phyloP scores from a whole-genome alignment of 2,329 filamentous ascomycete species.

The Aspergillus ruber region DNA sequence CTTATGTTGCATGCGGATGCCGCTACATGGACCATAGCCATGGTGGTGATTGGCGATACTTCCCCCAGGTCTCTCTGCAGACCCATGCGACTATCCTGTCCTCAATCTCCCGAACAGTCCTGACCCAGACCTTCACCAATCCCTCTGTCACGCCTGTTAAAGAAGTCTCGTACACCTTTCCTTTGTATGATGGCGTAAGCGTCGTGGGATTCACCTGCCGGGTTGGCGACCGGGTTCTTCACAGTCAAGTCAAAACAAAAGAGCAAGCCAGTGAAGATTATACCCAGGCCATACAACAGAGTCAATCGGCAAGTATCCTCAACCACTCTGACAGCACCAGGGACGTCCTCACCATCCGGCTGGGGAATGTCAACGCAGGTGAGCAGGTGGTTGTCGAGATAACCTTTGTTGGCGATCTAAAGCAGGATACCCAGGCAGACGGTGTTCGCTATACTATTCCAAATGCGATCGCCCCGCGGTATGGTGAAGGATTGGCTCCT shows the following conservation, averaged over 20 bases:
- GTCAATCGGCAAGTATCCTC: slow-evolving; percentile 59
- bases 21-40: neutral
- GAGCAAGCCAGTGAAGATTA: slow-evolving; percentile 56
- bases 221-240: slow-evolving; percentile 50
- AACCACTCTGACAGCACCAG: slow-evolving; percentile 54
- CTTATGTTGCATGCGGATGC: slow-evolving; percentile 4
- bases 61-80: slow-evolving; percentile 54
- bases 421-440: slow-evolving; percentile 63
- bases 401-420: slow-evolving; percentile 63
- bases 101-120: slow-evolving; percentile 45
- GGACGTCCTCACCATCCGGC: slow-evolving; percentile 62
- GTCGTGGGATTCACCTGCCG: slow-evolving; percentile 62
- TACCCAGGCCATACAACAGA: slow-evolving; percentile 50
- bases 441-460: slow-evolving; percentile 65
- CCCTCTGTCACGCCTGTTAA: slow-evolving; percentile 42
- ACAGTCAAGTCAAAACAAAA: slow-evolving; percentile 62
- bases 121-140: slow-evolving; percentile 59
- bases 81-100: slow-evolving; percentile 58
- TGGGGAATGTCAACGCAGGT: slow-evolving; percentile 61
- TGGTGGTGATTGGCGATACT: slow-evolving; percentile 30
- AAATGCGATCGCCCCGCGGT: slow-evolving; percentile 60
- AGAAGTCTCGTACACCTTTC: slow-evolving; percentile 62
- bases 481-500: slow-evolving; percentile 37
- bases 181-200: slow-evolving; percentile 65
- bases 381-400: slow-evolving; percentile 56